phyloP scores from a whole-genome alignment of 2,329 filamentous ascomycete species.

The Fusarium sarcochroum region DNA sequence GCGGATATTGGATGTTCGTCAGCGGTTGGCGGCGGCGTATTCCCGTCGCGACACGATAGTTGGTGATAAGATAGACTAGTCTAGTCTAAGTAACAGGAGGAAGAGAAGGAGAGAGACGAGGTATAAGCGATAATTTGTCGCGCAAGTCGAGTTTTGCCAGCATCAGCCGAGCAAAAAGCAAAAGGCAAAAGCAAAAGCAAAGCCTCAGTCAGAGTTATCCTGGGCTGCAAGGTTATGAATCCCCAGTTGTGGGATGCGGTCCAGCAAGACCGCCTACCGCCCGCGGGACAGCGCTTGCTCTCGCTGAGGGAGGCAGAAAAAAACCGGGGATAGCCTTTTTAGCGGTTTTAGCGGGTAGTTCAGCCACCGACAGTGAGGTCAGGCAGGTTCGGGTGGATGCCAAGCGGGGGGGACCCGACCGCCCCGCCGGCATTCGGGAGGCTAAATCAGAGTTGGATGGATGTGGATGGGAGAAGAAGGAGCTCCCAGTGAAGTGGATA shows the following conservation, averaged over 20 bases:
- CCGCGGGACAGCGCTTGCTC: background rate
- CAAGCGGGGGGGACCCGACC: background rate
- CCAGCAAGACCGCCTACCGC: background rate
- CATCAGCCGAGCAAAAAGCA: conserved; percentile 15
- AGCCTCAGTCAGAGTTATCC: conserved; percentile 11
- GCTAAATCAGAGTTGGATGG: conserved; percentile 17
- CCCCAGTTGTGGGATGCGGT: conserved; percentile 22
- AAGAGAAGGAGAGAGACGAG: background rate
- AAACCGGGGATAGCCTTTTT: conserved; percentile 31
- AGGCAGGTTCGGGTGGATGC: background rate
- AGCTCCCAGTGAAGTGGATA: conserved; percentile 16
- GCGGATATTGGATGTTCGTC: conserved; percentile 12
- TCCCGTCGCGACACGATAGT: conserved; percentile 8
- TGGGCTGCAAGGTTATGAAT: conserved; percentile 19
- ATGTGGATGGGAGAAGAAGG: background rate
- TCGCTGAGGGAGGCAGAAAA: background rate
- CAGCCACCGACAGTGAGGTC: conserved; percentile 32
- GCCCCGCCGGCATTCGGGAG: conserved; percentile 31
- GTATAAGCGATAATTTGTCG: background rate
- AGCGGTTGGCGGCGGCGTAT: conserved; percentile 22
- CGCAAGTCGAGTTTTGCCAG: background rate
- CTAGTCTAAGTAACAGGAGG: background rate
- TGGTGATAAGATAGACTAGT: background rate
- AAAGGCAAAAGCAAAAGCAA: conserved; percentile 9
- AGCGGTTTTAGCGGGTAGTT: conserved; percentile 36